A percentile compares a stretch with the other conserved stretches of the same genome.
Evolutionary conservation across 2,329 filamentous ascomycete species (phyloP).

Genomic region (Colletotrichum tamarilloi): DNA sequence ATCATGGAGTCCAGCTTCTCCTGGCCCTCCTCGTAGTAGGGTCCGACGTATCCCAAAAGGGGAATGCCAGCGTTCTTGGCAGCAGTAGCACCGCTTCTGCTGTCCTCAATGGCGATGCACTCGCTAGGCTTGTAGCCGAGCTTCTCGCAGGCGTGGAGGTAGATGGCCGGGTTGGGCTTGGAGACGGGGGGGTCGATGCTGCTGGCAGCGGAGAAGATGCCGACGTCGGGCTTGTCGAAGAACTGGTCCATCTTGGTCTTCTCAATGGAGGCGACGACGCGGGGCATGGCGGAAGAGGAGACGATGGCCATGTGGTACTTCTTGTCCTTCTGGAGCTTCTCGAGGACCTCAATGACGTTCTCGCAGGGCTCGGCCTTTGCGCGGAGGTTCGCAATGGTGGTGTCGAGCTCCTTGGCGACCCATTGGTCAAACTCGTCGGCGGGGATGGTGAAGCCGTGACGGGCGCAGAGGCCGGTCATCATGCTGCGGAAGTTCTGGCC

Average conservation of each 20-base stretch:
- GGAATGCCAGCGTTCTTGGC: conserved; percentile 81
- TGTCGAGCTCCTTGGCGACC: conserved; percentile 81
- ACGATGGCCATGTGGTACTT: conserved; percentile 84
- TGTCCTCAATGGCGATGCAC: conserved; percentile 87
- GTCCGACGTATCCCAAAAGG: conserved; percentile 86
- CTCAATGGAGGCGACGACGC: conserved; percentile 81
- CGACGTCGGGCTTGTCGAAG: conserved; percentile 76
- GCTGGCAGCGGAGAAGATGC: conserved; percentile 85
- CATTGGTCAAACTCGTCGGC: conserved; percentile 78
- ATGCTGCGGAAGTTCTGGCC: conserved; percentile 95
- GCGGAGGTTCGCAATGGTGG: conserved; percentile 83
- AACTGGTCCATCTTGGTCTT: conserved; percentile 83
- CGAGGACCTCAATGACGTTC: conserved; percentile 75
- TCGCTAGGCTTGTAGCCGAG: conserved; percentile 78
- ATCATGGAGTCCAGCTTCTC: conserved; percentile 62
- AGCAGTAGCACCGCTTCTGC: conserved; percentile 83
- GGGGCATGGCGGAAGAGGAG: conserved; percentile 80
- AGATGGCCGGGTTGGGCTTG: conserved; percentile 92
- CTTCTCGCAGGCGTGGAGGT: conserved; percentile 79
- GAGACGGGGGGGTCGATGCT: conserved; percentile 81
- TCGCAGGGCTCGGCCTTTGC: conserved; percentile 74
- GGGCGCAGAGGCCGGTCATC: conserved; percentile 80
- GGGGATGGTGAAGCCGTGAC: conserved; percentile 78
- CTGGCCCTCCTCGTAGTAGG: conserved; percentile 73
- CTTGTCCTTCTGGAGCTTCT: conserved; percentile 67